phyloP scores from a whole-genome alignment of 148 eudicot genomes.

The Rhododendron henanense region DNA sequence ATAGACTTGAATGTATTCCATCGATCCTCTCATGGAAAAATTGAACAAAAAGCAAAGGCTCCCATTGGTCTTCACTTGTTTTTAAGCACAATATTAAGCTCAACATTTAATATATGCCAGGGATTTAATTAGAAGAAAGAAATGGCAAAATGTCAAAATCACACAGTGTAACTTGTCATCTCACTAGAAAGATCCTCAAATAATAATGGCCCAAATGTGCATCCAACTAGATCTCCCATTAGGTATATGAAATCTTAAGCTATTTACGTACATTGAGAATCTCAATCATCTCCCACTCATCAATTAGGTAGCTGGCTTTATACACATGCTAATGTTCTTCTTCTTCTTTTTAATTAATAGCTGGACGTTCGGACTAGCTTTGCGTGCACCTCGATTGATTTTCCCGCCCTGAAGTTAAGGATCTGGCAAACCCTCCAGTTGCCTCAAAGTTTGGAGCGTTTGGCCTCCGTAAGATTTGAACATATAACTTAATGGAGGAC shows the following conservation, averaged over 20 bases:
- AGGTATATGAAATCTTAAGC: background rate
- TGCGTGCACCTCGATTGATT: background rate
- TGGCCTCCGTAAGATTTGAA: background rate
- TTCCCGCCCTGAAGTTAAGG: background rate
- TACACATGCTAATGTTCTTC: background rate
- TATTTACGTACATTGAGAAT: background rate
- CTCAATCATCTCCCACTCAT: background rate
- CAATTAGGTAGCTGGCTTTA: background rate
- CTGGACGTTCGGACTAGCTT: background rate
- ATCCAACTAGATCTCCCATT: background rate
- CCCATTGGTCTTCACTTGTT: background rate
- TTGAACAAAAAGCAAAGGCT: background rate
- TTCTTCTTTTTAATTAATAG: too few species aligned
- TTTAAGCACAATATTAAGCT: background rate
- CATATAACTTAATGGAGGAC: too few species aligned
- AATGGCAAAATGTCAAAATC: background rate
- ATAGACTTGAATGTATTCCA: background rate
- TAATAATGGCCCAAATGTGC: background rate
- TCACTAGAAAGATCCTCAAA: slow-evolving; percentile 6
- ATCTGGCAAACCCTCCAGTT: too few species aligned
- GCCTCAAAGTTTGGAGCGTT: background rate
- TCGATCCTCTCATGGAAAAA: background rate
- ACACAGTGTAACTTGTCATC: background rate
- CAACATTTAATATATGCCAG: background rate
- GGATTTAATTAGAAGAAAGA: background rate